Conservation (phyloP, 1,284 basidiomycete genomes). For the Puccinia triticina region DNA sequence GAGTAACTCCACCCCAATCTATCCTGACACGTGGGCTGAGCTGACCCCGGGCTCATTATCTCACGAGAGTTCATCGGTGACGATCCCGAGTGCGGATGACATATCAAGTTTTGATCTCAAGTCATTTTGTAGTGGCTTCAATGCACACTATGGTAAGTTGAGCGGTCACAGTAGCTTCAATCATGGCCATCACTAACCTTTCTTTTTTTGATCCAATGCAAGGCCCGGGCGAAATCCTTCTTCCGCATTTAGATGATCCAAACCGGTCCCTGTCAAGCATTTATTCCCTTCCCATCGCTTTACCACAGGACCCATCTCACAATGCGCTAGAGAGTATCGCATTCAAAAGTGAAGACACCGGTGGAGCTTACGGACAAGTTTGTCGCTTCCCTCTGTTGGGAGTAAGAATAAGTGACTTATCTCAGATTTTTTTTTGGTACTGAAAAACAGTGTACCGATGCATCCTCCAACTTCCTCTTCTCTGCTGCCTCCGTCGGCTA, state of each 20-base stretch:
- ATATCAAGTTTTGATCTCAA: neutral
- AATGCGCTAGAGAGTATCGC: neutral
- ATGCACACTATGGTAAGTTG: constrained; percentile 35
- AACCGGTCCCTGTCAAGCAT: neutral
- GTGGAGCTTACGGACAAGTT: neutral
- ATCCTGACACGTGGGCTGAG: constrained; percentile 5
- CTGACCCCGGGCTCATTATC: neutral
- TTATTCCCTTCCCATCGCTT: constrained; percentile 2
- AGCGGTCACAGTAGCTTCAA: neutral
- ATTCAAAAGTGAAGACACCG: neutral
- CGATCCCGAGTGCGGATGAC: neutral
- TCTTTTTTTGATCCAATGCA: neutral
- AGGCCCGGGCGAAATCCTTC: neutral
- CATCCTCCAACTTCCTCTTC: constrained; percentile 1
- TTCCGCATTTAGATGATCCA: constrained; percentile 19
- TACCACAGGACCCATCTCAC: neutral
- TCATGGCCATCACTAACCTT: neutral
- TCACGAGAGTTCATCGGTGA: neutral
- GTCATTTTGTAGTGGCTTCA: neutral
- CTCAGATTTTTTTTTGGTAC: neutral
- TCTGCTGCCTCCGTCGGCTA: neutral
- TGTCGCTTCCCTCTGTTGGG: neutral
- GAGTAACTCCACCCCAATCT: neutral
- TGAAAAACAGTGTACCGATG: neutral
- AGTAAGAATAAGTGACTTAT: neutral